Base-by-base conservation (phyloP, 2,329 filamentous ascomycete genomes). In the Cordyceps fumosorosea region DNA sequence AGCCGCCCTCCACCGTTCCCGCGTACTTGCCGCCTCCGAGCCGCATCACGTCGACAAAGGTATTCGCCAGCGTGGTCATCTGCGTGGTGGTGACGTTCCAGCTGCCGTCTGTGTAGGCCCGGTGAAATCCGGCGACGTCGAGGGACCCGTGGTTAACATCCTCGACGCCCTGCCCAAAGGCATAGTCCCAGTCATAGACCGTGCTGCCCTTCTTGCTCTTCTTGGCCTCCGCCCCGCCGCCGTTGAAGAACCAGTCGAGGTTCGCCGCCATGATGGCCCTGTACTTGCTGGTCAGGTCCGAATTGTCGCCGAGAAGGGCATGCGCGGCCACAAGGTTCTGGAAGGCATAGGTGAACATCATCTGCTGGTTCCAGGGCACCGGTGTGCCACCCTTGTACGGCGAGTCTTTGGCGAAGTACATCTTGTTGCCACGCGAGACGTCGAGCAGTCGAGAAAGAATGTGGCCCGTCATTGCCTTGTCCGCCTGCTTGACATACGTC, bases 301-400 rank as follows among this genome's bases (percentile, higher is more conserved):
- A 1, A 10, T 47, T 22, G 54, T 56, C 54, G 37, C 54, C 54
- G 3, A 56, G 40, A 22, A 56, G 6, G 3, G 26, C 5, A 24
- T 56, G 54, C 2, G 54, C 54, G 4, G 40, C 54, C 18, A 56
- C 54, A 5, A 56, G 40, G 10, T 56, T 37, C 11, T 56, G 54
- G 29, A 56, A 56, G 24, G 54, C 54, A 32, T 56, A 47, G 24
- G 45, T 56, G 26, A 56, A 56, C 54, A 47, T 47, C 54, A 56
- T 56, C 7, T 56, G 54, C 24, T 56, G 54, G 20, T 56, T 56
- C 54, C 54, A 56, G 2, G 54, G 54, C 22, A 56, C 54, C 3
- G 54, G 22, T 1, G 40, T 45, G 8, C 54, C 54, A 3, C 54
- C 54, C n/a, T 56, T 56, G 54, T 56, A 56, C 5, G 54, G 54